Evolutionary conservation across 164 flowering plant species (phyloP).

Genomic region (Tetrastigma voinierianum): DNA sequence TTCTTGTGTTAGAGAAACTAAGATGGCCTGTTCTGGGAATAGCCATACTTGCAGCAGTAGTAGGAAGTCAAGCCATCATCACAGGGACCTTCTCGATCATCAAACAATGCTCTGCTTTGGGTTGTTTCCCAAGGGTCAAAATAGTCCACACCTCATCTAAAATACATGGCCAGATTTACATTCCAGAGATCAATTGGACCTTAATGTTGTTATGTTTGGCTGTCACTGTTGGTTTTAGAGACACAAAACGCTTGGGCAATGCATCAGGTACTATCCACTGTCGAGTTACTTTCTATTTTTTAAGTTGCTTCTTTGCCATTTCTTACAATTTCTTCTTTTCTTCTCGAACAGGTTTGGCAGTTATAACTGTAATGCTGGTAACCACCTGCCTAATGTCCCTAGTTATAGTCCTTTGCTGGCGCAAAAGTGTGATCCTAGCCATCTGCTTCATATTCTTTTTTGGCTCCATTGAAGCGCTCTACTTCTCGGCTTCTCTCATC

Average conservation of each 20-base stretch:
- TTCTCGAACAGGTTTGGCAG: conserved; percentile 56
- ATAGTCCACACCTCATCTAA: conserved; percentile 21
- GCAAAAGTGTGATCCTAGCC: conserved; percentile 43
- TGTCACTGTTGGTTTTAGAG: conserved; percentile 26
- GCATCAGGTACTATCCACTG: conserved; percentile 19
- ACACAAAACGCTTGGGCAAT: conserved; percentile 23
- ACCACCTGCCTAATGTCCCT: conserved; percentile 81
- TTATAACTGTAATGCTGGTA: conserved; percentile 73
- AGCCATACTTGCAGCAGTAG: conserved; percentile 15
- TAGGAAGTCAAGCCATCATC: conserved; percentile 15
- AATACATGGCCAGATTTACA: conserved; percentile 30
- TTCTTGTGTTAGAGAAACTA: neutral
- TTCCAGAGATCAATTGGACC: conserved; percentile 30
- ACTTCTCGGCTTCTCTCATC: conserved; percentile 75
- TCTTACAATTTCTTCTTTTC: neutral
- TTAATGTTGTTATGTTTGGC: conserved; percentile 26
- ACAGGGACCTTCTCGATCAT: conserved; percentile 5
- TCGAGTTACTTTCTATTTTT: neutral
- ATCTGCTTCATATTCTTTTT: conserved; percentile 55
- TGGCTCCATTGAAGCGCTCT: conserved; percentile 70
- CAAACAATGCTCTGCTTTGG: conserved; percentile 2
- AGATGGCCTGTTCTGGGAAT: conserved; percentile 10
- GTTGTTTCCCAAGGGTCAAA: conserved; percentile 8
- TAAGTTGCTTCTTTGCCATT: neutral
- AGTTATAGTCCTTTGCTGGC: conserved; percentile 71